Percentiles rank a stretch among this genome's conserved stretches.
These are phyloP conservation scores for Ophiocordyceps sinensis DNA, from an alignment of 2,329 filamentous ascomycete genomes.

Conservation along the genomic window DNA sequence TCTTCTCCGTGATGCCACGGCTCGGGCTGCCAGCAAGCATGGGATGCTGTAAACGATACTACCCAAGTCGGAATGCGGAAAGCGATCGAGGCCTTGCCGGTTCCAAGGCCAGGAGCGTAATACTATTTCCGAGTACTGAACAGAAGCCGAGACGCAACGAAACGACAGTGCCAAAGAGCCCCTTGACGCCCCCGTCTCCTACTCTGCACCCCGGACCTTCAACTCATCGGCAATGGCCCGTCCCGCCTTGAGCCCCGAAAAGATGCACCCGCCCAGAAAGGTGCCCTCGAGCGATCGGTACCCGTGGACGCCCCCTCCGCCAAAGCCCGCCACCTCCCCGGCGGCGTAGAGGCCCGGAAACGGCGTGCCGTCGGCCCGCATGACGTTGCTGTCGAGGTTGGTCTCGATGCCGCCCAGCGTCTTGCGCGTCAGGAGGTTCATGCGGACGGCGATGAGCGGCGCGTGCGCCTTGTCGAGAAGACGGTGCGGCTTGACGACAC, in stretches of 20 bases:
- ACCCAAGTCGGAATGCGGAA: no score
- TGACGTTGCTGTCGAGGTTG: slow-evolving; percentile 39
- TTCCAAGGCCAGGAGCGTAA: no score
- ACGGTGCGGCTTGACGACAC: slow-evolving; percentile 38
- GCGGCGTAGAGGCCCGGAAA: slow-evolving; percentile 45
- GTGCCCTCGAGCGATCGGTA: slow-evolving; percentile 49
- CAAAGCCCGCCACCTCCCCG: slow-evolving; percentile 46
- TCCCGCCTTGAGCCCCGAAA: slow-evolving; percentile 43
- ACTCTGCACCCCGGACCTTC: background rate
- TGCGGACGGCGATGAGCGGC: slow-evolving; percentile 43
- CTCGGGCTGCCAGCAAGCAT: no score
- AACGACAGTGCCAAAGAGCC: no score
- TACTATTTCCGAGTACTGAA: no score
- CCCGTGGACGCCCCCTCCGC: slow-evolving; percentile 47
- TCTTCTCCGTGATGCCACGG: no score
- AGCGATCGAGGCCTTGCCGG: no score
- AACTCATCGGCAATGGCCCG: slow-evolving; percentile 36
- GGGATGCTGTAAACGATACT: no score
- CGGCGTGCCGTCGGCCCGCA: slow-evolving; percentile 28
- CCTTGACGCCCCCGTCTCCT: no score
- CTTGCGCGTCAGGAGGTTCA: slow-evolving; percentile 48
- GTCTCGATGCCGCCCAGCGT: slow-evolving; percentile 47
- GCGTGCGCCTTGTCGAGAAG: slow-evolving; percentile 39
- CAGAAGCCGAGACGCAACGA: no score
- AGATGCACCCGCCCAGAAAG: slow-evolving; percentile 48